Percentiles rank a stretch among this genome's conserved stretches.
phyloP scores from a whole-genome alignment of 1,284 basidiomycete species.

The Sanghuangporus baumii region DNA sequence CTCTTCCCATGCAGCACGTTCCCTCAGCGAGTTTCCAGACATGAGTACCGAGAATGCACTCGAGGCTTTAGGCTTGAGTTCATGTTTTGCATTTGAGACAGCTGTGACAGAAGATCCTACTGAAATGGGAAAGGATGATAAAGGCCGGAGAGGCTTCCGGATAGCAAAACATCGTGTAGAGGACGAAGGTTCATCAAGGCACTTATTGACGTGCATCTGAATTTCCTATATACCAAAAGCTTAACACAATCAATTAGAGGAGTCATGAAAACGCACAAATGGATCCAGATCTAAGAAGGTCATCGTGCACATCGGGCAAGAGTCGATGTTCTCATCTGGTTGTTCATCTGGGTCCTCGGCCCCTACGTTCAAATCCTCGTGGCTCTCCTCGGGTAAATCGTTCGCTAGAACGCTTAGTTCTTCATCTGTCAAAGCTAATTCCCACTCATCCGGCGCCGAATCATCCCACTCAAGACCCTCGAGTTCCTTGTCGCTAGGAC shows the following conservation, averaged over 20 bases:
- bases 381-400: constrained; percentile 22
- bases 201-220: constrained; percentile 44
- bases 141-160: constrained; percentile 16
- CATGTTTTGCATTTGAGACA: constrained; percentile 13
- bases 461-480: neutral
- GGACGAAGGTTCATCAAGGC: constrained; percentile 33
- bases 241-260: neutral
- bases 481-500: too few relatives aligned
- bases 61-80: constrained; percentile 10
- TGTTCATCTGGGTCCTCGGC: constrained; percentile 24
- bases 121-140: constrained; percentile 21
- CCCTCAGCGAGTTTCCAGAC: constrained; percentile 75
- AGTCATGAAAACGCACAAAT: constrained; percentile 26
- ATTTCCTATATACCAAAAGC: constrained; percentile 32
- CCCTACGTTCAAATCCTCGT: constrained; percentile 24
- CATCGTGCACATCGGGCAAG: constrained; percentile 37
- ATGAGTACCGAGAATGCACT: constrained; percentile 78
- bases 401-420: constrained; percentile 28
- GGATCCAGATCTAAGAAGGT: constrained; percentile 24
- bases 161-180: constrained; percentile 38
- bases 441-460: constrained; percentile 43
- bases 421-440: constrained; percentile 53
- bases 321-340: constrained; percentile 22
- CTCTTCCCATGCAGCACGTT: constrained; percentile 81
- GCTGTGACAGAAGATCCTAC: constrained; percentile 7